Evolutionary conservation across 164 flowering plant genomes (phyloP).

Genomic region (Magnolia changhungtana): DNA sequence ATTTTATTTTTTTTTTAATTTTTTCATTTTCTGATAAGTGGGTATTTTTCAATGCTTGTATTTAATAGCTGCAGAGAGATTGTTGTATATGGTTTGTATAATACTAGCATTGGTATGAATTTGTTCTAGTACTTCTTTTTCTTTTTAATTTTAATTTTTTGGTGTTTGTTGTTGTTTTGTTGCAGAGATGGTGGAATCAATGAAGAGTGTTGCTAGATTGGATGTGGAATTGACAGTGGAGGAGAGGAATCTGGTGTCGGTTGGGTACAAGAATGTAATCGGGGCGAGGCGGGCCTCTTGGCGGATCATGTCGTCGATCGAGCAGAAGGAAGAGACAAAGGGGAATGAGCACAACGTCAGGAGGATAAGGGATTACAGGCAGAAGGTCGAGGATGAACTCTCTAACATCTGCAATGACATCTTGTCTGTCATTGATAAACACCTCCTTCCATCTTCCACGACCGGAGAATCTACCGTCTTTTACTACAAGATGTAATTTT

Average conservation of each 20-base stretch:
- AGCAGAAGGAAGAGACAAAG: slow-evolving; percentile 85
- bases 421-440: slow-evolving; percentile 65
- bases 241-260: slow-evolving; percentile 83
- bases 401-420: slow-evolving; percentile 75
- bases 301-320: slow-evolving; percentile 90
- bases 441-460: slow-evolving; percentile 65
- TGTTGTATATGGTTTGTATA: not conserved
- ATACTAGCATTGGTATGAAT: not conserved
- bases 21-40: not conserved
- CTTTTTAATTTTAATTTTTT: not conserved
- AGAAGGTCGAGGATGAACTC: slow-evolving; percentile 83
- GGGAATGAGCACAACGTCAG: slow-evolving; percentile 75
- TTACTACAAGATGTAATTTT: slow-evolving; percentile 82
- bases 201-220: slow-evolving; percentile 74
- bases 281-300: slow-evolving; percentile 88
- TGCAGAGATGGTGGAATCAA: slow-evolving; percentile 85
- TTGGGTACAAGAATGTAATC: slow-evolving; percentile 87
- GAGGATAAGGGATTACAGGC: slow-evolving; percentile 63
- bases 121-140: not conserved
- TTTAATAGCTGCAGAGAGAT: not conserved
- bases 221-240: slow-evolving; percentile 76
- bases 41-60: not conserved
- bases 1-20: not conserved
- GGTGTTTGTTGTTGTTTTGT: not conserved
- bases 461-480: slow-evolving; percentile 76